Base-by-base conservation (phyloP, 148 eudicot genomes). In the Cornus kousa region DNA sequence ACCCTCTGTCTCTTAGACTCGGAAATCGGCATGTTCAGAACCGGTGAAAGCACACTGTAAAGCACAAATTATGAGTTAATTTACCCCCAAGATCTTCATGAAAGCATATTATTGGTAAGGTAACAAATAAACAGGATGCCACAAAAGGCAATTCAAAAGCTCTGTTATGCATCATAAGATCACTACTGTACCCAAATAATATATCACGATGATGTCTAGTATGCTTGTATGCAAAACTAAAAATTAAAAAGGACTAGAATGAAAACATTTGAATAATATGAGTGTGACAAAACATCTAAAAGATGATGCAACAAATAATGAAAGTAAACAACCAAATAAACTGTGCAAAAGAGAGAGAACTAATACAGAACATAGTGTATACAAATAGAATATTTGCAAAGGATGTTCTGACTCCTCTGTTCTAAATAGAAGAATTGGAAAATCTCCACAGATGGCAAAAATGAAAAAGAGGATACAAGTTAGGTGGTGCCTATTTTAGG, bases 1-100 rank as follows among this genome's bases (percentile, higher is more conserved):
- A 97, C 99, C 87, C 99, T 86, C 88, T 97, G 99, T 80, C 99
- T 85, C 87, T 91, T 97, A 74, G 98, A 88, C 88, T 97, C 98
- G 7, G 98, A 85, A 75, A 97, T 90, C 73, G 98, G 95, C 95
- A 91, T 91, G 87, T 94, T 94, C 73, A 97, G 83, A 72, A 97
- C 84, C 68, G 99, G 99, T 70, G 99, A 94, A 81, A 97, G 93
- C 80, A 97, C 99, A 80, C 99, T 97, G 98, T 83, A 89, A 12
- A 84, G 16, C 76, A 85, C 71, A 57, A 77, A 86, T 50, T 75
- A 74, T 50, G 20, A 67, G 68, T 73, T 28, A 78, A 73, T 35
- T 70, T 68, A 32, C 12, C 14, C 65, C 76, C 23, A 33, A 50
- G 70, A 77, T 70, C 53, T 55, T 28, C 68, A 60, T 53, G 28